Percentiles rank a stretch among this genome's conserved stretches.
Conservation (phyloP, 2,329 filamentous ascomycete species). For the Pseudohalonectria lignicola region DNA sequence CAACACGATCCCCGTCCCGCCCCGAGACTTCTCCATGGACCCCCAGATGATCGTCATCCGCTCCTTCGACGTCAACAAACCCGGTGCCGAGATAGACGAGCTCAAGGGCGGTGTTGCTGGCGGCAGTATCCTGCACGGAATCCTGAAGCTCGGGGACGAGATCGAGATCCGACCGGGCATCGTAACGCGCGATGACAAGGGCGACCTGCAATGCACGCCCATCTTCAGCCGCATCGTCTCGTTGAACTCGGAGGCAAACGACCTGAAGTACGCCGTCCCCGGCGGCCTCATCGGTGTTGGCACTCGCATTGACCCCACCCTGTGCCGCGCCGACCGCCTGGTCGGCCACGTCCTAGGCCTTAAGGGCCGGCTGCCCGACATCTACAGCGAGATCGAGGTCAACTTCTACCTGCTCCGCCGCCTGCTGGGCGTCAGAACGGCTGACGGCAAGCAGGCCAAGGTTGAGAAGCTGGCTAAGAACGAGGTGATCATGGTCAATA, state of each 20-base stretch:
- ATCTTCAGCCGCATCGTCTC: conserved; percentile 94
- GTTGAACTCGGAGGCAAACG: conserved; percentile 95
- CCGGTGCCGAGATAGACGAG: conserved; percentile 95
- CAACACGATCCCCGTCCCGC: conserved; percentile 85
- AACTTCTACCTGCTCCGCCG: conserved; percentile 98
- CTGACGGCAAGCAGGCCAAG: conserved; percentile 98
- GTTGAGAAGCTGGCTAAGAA: conserved; percentile 97
- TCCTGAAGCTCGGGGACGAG: conserved; percentile 93
- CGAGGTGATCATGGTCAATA: conserved; percentile 99
- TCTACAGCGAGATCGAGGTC: conserved; percentile 97
- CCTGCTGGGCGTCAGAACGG: conserved; percentile 91
- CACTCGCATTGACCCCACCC: conserved; percentile 91
- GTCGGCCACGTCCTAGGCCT: conserved; percentile 96
- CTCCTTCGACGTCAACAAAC: conserved; percentile 99
- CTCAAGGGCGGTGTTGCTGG: conserved; percentile 97
- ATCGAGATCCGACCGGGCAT: conserved; percentile 99
- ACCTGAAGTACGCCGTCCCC: conserved; percentile 95
- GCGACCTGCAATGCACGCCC: conserved; percentile 89
- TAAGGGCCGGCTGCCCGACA: conserved; percentile 85
- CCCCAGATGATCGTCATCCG: conserved; percentile 99
- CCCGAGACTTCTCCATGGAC: conserved; percentile 80
- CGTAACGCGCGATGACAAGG: conserved; percentile 87
- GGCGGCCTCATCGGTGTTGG: conserved; percentile 97
- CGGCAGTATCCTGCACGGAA: conserved; percentile 92
- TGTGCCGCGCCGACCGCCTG: conserved; percentile 97